Conservation (phyloP, 2,329 filamentous ascomycete genomes). For the Clonostachys solani region DNA sequence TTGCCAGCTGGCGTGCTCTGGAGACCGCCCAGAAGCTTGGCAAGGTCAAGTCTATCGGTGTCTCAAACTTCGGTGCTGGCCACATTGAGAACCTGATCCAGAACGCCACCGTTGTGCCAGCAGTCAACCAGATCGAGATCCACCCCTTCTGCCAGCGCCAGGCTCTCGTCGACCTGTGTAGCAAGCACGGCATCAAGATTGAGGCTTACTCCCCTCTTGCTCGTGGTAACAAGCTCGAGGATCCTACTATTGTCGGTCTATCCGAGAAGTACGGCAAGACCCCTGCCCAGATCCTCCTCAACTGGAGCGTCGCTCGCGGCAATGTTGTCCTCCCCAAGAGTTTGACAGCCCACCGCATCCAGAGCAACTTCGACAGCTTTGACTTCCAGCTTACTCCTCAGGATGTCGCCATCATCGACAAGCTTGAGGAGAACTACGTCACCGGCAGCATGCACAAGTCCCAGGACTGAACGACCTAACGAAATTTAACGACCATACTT, state of each 20-base stretch:
- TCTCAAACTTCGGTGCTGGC: constrained; percentile 73
- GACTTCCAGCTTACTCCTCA: constrained; percentile 55
- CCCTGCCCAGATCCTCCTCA: constrained; percentile 69
- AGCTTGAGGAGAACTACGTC: constrained; percentile 67
- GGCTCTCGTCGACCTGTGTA: constrained; percentile 51
- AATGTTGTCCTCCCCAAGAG: constrained; percentile 76
- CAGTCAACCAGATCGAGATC: constrained; percentile 75
- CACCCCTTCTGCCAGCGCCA: constrained; percentile 70
- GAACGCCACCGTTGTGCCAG: constrained; percentile 56
- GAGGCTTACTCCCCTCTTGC: constrained; percentile 51
- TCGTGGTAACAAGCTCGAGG: constrained; percentile 38
- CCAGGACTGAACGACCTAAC: constrained; percentile 18
- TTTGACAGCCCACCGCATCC: constrained; percentile 56
- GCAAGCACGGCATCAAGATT: constrained; percentile 50
- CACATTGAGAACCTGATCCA: constrained; percentile 51
- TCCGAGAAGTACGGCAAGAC: constrained; percentile 67
- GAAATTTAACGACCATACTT: no score
- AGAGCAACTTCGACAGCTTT: constrained; percentile 61
- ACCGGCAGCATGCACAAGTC: constrained; percentile 48
- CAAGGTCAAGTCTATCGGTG: constrained; percentile 65
- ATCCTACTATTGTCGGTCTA: constrained; percentile 56
- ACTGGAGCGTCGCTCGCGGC: constrained; percentile 74
- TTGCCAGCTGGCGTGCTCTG: constrained; percentile 67
- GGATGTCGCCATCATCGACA: constrained; percentile 61
- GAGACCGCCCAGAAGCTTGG: constrained; percentile 61